These are phyloP conservation scores for Ogataea corticis DNA, from an alignment of 805 yeast genomes.

Conservation along the genomic window DNA sequence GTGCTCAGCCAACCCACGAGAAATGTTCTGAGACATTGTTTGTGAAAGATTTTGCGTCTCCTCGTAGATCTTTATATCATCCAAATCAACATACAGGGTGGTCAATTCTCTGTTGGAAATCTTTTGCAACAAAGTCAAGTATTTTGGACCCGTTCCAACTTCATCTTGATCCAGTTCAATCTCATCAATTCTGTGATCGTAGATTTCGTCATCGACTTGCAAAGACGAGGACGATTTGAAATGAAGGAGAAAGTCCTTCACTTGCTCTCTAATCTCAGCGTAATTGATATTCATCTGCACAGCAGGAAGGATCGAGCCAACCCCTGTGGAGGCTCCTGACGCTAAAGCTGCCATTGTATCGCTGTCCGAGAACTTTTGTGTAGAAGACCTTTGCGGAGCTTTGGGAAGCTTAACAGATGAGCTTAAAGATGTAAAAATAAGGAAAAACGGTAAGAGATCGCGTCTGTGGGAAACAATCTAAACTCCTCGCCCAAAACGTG, in stretches of 20 bases:
- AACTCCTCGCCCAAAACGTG: background rate
- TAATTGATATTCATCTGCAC: conserved; percentile 51
- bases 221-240: conserved; percentile 48
- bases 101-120: conserved; percentile 81
- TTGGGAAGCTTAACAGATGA: no score
- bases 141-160: conserved; percentile 59
- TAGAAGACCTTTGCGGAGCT: no score
- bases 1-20: conserved; percentile 47
- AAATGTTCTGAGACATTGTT: conserved; percentile 15
- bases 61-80: conserved; percentile 77
- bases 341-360: conserved; percentile 27
- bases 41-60: conserved; percentile 35
- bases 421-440: no score
- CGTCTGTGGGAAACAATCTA: background rate
- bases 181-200: conserved; percentile 37
- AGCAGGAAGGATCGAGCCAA: conserved; percentile 28
- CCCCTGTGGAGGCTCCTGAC: conserved; percentile 18
- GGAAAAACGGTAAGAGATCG: background rate
- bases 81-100: conserved; percentile 72
- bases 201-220: conserved; percentile 33
- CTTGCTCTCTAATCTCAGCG: conserved; percentile 54
- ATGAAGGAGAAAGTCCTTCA: conserved; percentile 66
- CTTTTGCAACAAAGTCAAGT: conserved; percentile 69
- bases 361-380: no score
- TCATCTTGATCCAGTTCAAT: conserved; percentile 28